These are phyloP conservation scores for Mucuna pruriens DNA, from an alignment of 306 rosid species.

Conservation along the genomic window DNA sequence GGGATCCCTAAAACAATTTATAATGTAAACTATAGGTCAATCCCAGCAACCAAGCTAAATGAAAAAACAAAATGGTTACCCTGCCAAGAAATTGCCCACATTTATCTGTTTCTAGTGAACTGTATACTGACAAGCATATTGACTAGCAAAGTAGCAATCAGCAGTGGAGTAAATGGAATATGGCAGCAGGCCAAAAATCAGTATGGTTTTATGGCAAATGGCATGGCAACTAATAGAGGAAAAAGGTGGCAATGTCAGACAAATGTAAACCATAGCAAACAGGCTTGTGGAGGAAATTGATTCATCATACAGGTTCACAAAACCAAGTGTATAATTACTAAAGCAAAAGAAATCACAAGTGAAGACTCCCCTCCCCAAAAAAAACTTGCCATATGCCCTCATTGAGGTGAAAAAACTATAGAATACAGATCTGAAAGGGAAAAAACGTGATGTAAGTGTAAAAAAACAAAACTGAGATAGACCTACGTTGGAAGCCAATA, in stretches of 20 bases:
- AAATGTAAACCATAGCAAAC: constrained; percentile 22
- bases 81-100: background rate
- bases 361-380: too few species aligned
- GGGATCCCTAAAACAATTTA: constrained; percentile 64
- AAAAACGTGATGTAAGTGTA: too few species aligned
- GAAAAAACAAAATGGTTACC: background rate
- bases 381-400: too few species aligned
- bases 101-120: background rate
- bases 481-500: too few species aligned
- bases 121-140: background rate
- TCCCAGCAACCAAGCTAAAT: constrained; percentile 20
- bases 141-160: background rate
- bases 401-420: too few species aligned
- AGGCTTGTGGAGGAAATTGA: background rate
- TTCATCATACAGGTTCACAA: background rate
- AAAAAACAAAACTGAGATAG: too few species aligned
- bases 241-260: background rate
- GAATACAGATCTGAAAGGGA: too few species aligned
- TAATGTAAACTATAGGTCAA: background rate
- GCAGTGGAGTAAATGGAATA: background rate
- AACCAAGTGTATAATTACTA: too few species aligned
- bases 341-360: too few species aligned
- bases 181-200: background rate
- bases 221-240: too few species aligned
- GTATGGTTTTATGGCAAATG: background rate